Percentiles rank a stretch among this genome's conserved stretches.
Conservation (phyloP, 1,139 yeast genomes). For the Yamadazyma oceani region DNA sequence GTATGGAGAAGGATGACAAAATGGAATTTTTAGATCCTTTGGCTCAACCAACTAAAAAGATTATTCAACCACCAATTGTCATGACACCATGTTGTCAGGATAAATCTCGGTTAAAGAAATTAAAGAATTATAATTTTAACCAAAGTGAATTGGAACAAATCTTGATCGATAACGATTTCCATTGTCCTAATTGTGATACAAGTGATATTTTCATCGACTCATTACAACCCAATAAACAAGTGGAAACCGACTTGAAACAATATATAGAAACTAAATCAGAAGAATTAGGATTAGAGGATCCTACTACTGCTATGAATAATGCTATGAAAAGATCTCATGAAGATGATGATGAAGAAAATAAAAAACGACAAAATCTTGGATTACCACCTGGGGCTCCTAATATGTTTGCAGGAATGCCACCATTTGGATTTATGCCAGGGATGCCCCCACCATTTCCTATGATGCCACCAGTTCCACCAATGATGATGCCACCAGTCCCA, state of each 20-base stretch:
- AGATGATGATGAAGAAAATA: slow-evolving; percentile 21
- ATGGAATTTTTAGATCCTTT: slow-evolving; percentile 55
- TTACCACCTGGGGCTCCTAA: slow-evolving; percentile 9
- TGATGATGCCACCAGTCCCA: slow-evolving; percentile 15
- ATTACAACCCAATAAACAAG: slow-evolving; percentile 58
- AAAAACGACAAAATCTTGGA: slow-evolving; percentile 30
- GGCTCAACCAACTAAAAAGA: slow-evolving; percentile 53
- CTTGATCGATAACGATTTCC: slow-evolving; percentile 80
- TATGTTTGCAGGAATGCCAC: slow-evolving; percentile 17
- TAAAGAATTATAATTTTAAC: slow-evolving; percentile 40
- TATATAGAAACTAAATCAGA: slow-evolving; percentile 48
- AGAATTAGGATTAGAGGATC: slow-evolving; percentile 43
- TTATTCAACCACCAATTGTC: slow-evolving; percentile 70
- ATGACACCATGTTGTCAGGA: slow-evolving; percentile 79
- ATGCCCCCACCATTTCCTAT: slow-evolving; percentile 25
- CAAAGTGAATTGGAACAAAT: slow-evolving; percentile 60
- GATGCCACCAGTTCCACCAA: slow-evolving; percentile 15
- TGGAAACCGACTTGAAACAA: slow-evolving; percentile 52
- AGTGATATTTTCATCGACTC: slow-evolving; percentile 78
- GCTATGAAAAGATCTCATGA: slow-evolving; percentile 27
- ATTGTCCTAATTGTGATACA: slow-evolving; percentile 82
- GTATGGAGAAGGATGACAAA: slow-evolving; percentile 44
- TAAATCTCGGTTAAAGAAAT: slow-evolving; percentile 55
- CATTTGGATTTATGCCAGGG: slow-evolving; percentile 20
- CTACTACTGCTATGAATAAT: slow-evolving; percentile 16